A percentile compares a stretch with the other conserved stretches of the same genome.
Evolutionary conservation across 108 stramenopile species (phyloP).

Genomic region (Stephanodiscus minutulus): DNA sequence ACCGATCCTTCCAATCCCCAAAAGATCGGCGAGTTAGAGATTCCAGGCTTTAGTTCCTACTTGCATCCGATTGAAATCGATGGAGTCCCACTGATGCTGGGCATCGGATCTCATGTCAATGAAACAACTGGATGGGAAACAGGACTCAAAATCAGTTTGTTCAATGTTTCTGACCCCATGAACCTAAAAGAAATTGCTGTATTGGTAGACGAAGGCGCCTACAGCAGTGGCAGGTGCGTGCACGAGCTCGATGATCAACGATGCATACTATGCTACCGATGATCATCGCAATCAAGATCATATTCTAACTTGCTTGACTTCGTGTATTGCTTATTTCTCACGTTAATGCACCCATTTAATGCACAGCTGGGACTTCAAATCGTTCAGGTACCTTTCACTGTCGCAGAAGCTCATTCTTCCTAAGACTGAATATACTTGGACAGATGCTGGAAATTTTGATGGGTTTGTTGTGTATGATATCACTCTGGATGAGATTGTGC

Average conservation of each 20-base stretch:
- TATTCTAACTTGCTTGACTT: too few relatives aligned
- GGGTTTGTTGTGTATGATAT: constrained; percentile 53
- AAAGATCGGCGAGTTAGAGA: constrained; percentile 48
- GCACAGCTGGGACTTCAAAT: constrained; percentile 30
- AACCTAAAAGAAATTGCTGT: constrained; percentile 32
- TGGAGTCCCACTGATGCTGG: constrained; percentile 35
- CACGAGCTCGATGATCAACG: not conserved
- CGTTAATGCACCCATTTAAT: not conserved
- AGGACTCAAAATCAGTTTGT: constrained; percentile 47
- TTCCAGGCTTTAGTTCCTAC: constrained; percentile 48
- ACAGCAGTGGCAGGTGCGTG: constrained; percentile 24
- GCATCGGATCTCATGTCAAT: constrained; percentile 44
- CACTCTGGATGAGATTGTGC: constrained; percentile 18
- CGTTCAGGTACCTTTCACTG: constrained; percentile 46
- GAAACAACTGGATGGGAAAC: constrained; percentile 15
- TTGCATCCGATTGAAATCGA: constrained; percentile 50
- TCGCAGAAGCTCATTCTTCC: constrained; percentile 50
- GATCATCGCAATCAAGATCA: not conserved
- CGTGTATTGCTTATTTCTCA: not conserved
- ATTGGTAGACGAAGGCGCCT: constrained; percentile 40
- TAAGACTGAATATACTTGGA: constrained; percentile 32
- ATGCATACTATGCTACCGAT: constrained; percentile 3
- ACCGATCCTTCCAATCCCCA: constrained; percentile 25
- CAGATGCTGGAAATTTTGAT: constrained; percentile 43
- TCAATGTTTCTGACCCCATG: constrained; percentile 39